Evolutionary conservation across 352 stramenopile genomes (phyloP), one percentile per base, ranked within the genome.

Genomic region (Pythium apleroticum): DNA sequence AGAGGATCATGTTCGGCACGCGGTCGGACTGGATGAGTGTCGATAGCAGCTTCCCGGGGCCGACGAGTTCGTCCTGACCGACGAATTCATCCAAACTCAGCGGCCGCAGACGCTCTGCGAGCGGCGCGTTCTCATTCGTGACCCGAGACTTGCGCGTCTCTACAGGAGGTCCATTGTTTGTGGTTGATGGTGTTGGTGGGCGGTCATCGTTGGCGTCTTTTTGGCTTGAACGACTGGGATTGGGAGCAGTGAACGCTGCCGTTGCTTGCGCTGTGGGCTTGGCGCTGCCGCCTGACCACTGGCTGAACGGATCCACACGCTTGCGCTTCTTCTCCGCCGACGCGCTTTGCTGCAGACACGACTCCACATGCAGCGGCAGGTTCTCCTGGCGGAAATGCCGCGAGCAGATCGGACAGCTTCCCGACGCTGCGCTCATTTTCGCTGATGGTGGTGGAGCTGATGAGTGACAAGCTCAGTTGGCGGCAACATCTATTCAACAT

Each of bases 1-100:
- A 95, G 0, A 95, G 66, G 66, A 95, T 93, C 84, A 95, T 95
- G 62, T 89, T 93, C 6, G 84, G 86, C 59, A 93, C 79, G 65
- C 76, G 78, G 59, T 92, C 78, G 11, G 75, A 75, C 24, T 90
- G 66, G 33, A 91, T 89, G 19, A 94, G 65, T 35, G 76, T 75
- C 19, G 74, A 60, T 3, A 94, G 57, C 0, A 87, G 72, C 70
- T 91, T 93, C 45, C 80, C 80, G 11, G 77, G 62, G 0, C 77
- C 78, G 14, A 91, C 53, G 9, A 93, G 75, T 53, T 92, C 80
- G 8, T 91, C 81, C 43, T 90, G 80, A 2, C 82, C 88, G 1
- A 93, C 73, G 10, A 94, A 57, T 22, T 92, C 76, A 3, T 88
- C 66, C 46, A 96, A 62, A 15, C 67, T 57, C 14, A 57, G 80